Percentiles rank a stretch among this genome's conserved stretches.
Conservation (phyloP, 1,284 basidiomycete genomes). For the Termitomyces sp. region DNA sequence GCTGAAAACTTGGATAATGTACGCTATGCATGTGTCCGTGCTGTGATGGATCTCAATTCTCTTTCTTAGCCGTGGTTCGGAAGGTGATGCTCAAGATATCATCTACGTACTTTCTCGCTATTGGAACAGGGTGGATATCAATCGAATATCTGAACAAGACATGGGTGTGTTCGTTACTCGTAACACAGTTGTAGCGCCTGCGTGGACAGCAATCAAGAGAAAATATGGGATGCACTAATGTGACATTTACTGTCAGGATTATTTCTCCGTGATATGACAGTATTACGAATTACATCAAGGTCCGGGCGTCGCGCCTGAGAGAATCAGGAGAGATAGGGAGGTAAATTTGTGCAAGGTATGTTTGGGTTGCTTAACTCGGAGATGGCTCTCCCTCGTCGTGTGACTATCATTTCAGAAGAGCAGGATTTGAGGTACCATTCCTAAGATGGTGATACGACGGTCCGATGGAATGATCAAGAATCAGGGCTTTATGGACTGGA, state of each 20-base stretch:
- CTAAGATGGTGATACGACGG: background rate
- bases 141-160: conserved; percentile 74
- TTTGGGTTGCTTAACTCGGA: conserved; percentile 1
- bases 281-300: conserved; percentile 6
- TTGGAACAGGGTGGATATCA: conserved; percentile 75
- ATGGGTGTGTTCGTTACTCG: conserved; percentile 66
- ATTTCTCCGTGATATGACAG: background rate
- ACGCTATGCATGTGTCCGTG: conserved; percentile 27
- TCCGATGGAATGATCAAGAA: background rate
- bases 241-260: background rate
- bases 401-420: background rate
- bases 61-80: conserved; percentile 50
- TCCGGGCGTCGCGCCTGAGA: conserved; percentile 4
- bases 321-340: background rate
- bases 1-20: conserved; percentile 74
- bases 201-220: conserved; percentile 64
- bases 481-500: background rate
- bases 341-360: conserved; percentile 1
- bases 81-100: conserved; percentile 70
- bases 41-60: conserved; percentile 16
- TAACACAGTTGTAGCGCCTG: conserved; percentile 51
- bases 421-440: background rate
- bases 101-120: conserved; percentile 59
- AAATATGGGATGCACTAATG: conserved; percentile 54
- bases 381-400: background rate